These are phyloP conservation scores for Mucor saturninus DNA, from an alignment of 371 early-diverging fungal genomes.

Conservation along the genomic window DNA sequence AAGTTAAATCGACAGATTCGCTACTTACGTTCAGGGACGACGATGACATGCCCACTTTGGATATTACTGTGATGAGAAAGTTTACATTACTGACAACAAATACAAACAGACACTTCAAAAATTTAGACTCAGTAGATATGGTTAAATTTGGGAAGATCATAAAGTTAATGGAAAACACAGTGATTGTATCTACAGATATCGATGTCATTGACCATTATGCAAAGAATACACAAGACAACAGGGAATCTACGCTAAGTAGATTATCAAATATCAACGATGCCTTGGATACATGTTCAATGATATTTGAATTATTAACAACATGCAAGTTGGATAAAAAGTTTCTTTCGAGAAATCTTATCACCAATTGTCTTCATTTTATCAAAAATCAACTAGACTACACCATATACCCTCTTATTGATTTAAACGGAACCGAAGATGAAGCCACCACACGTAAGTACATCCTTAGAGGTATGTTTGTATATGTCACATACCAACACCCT, in stretches of 20 bases:
- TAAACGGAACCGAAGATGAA: conserved; percentile 30
- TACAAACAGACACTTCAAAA: conserved; percentile 7
- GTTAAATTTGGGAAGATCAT: conserved; percentile 22
- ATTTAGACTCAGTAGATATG: conserved; percentile 16
- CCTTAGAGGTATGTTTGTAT: neutral
- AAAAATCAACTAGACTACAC: conserved; percentile 40
- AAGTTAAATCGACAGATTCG: conserved; percentile 8
- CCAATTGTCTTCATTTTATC: conserved; percentile 38
- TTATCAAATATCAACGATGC: conserved; percentile 13
- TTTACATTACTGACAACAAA: conserved; percentile 1
- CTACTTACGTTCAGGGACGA: conserved; percentile 18
- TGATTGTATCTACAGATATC: conserved; percentile 17
- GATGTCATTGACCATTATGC: conserved; percentile 23
- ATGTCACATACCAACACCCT: too few relatives aligned
- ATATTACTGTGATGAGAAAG: conserved; percentile 24
- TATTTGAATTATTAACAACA: conserved; percentile 34
- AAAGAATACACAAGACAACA: conserved; percentile 8
- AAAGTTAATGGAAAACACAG: conserved; percentile 27
- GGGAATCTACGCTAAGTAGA: neutral
- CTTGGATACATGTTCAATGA: conserved; percentile 31
- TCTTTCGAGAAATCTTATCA: conserved; percentile 29
- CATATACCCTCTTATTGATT: conserved; percentile 47
- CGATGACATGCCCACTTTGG: conserved; percentile 21
- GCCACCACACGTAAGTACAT: conserved; percentile 28
- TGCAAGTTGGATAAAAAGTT: conserved; percentile 39